phyloP scores from a whole-genome alignment of 2,329 filamentous ascomycete genomes.

The Hypoxylon sp. region DNA sequence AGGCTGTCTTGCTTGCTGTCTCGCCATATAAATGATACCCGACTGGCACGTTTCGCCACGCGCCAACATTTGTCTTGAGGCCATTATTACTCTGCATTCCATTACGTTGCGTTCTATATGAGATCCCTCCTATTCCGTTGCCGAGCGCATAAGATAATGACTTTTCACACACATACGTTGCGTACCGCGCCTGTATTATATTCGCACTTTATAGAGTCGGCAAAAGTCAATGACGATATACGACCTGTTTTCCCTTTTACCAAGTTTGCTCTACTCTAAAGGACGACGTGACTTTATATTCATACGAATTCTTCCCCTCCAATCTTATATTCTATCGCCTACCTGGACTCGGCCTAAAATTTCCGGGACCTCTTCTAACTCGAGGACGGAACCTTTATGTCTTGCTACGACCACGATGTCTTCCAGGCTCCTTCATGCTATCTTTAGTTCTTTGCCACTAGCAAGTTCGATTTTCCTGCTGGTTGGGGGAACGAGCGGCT shows the following conservation, averaged over 20 bases:
- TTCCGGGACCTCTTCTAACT: background rate
- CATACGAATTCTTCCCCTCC: background rate
- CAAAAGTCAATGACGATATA: constrained; percentile 31
- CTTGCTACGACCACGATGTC: constrained; percentile 11
- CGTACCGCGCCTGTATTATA: constrained; percentile 37
- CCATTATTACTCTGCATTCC: constrained; percentile 2
- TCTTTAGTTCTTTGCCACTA: constrained; percentile 3
- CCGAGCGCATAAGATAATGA: constrained; percentile 19
- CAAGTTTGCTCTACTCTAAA: background rate
- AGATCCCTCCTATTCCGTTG: constrained; percentile 11
- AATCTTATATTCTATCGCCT: background rate
- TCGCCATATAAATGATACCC: constrained; percentile 23
- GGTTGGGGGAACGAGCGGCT: constrained; percentile 1
- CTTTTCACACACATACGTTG: constrained; percentile 23
- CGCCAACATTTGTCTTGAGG: constrained; percentile 8
- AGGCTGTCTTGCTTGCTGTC: constrained; percentile 10
- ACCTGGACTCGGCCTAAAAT: constrained; percentile 1
- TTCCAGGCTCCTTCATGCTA: background rate
- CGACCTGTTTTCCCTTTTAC: constrained; percentile 18
- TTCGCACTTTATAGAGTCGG: constrained; percentile 36
- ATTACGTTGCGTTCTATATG: background rate
- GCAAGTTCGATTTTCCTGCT: background rate
- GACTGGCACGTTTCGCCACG: background rate
- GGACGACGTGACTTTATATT: constrained; percentile 12
- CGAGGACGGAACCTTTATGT: constrained; percentile 10